Base-by-base conservation (phyloP, 139 green algal species). In the Micractinium conductrix region DNA sequence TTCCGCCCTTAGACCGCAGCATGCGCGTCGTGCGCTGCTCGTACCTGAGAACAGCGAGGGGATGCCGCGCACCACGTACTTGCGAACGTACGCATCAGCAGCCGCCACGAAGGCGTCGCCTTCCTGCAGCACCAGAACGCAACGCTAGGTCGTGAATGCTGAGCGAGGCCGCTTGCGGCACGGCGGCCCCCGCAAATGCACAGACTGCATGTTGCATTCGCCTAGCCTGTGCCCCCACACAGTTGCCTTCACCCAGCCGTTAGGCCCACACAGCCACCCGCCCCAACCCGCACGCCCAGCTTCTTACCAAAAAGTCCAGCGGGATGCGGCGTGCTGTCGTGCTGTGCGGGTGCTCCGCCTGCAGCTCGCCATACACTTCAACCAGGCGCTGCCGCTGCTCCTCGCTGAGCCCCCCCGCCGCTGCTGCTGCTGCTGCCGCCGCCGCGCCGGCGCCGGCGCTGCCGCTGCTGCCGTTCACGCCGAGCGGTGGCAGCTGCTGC, bases 11-110 rank as follows among this genome's bases (percentile, higher is more conserved):
- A n/a, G n/a, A n/a, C n/a, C n/a, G n/a, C n/a, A n/a, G n/a, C n/a
- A n/a, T n/a, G n/a, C n/a, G n/a, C n/a, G n/a, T n/a, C n/a, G n/a
- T n/a, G n/a, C n/a, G 58, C 58, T 5, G 4, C 24, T n/a, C 48
- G 17, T n/a, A 84, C 78, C 78, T 9, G 93, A 92, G 89, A 98
- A 99, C 43, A 99, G 91, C 22, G 93, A 98, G n/a, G 97, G 97
- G 50, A 99, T 92, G 55, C 97, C 97, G 42, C 94, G 93, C 48
- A 82, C 35, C 17, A 98, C 74, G 80, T 94, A 96, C 55, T 85
- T 85, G 28, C 88, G 87, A 50, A 96, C 87, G 79, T 98, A 98
- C 0, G 67, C 65, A 28, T 96, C 91, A 12, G 92, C 87, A 0
- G 94, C 93, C 4, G 83, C 81, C 26, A 71, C 44, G 79, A 99